Evolutionary conservation across 352 stramenopile genomes (phyloP).

Genomic region (Pythium oligandrum): DNA sequence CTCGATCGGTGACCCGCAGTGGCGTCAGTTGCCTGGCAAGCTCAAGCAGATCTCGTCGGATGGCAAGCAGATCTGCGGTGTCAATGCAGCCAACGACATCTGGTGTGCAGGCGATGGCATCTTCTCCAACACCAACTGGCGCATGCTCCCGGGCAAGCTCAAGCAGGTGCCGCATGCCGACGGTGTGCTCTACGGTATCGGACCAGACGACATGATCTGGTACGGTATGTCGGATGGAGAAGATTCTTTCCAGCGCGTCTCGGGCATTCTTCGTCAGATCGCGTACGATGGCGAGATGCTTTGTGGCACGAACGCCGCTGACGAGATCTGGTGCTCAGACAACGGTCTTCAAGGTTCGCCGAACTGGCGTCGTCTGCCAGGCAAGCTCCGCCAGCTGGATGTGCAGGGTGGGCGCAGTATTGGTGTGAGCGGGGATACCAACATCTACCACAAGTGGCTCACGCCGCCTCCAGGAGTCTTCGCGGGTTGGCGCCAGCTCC

Average conservation of each 20-base stretch:
- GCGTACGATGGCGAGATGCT: constrained; percentile 23
- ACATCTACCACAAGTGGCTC: constrained; percentile 14
- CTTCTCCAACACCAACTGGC: constrained; percentile 23
- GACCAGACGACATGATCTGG: constrained; percentile 12
- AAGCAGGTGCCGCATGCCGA: constrained; percentile 19
- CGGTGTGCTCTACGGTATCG: constrained; percentile 18
- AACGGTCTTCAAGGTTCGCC: constrained; percentile 4
- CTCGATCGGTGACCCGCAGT: constrained; percentile 5
- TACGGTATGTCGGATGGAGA: constrained; percentile 20
- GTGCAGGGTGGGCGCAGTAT: constrained; percentile 17
- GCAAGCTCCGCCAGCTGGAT: constrained; percentile 18
- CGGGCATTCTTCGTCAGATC: constrained; percentile 11
- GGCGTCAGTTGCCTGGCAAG: constrained; percentile 9
- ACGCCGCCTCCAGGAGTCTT: constrained; percentile 6
- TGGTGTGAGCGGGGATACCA: constrained; percentile 3
- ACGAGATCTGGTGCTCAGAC: constrained; percentile 16
- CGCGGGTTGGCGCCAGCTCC: constrained; percentile 5
- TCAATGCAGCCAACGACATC: constrained; percentile 17
- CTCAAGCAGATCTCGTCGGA: constrained; percentile 26
- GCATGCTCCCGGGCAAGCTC: constrained; percentile 20
- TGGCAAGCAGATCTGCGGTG: constrained; percentile 28
- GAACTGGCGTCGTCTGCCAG: constrained; percentile 11
- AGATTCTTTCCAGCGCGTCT: constrained; percentile 10
- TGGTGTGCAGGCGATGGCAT: constrained; percentile 20
- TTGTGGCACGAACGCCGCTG: constrained; percentile 11